Evolutionary conservation across 805 yeast genomes (phyloP).

Genomic region (Pichia gijzeniarum): DNA sequence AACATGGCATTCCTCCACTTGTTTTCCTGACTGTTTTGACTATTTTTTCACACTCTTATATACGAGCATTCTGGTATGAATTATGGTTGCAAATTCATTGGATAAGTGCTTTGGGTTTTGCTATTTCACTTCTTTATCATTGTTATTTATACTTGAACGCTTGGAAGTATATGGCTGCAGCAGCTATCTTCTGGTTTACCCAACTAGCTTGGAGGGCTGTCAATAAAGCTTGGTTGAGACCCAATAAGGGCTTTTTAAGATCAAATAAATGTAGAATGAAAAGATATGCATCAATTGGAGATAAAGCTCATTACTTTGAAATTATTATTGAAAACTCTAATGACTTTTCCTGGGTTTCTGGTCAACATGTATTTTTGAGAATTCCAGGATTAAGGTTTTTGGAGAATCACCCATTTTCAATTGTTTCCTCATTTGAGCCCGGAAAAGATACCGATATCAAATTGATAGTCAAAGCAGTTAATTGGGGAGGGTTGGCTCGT

Average conservation of each 20-base stretch:
- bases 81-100: slow-evolving; percentile 47
- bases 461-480: slow-evolving; percentile 39
- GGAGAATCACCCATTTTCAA: slow-evolving; percentile 54
- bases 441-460: slow-evolving; percentile 29
- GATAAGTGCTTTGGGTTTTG: slow-evolving; percentile 44
- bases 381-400: slow-evolving; percentile 38
- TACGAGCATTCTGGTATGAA: slow-evolving; percentile 41
- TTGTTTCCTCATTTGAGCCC: slow-evolving; percentile 30
- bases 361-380: slow-evolving; percentile 49
- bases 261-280: slow-evolving; percentile 15
- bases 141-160: slow-evolving; percentile 30
- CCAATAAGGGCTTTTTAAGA: slow-evolving; percentile 34
- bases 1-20: slow-evolving; percentile 45
- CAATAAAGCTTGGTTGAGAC: slow-evolving; percentile 41
- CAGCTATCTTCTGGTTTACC: slow-evolving; percentile 44
- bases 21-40: slow-evolving; percentile 39
- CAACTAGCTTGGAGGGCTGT: slow-evolving; percentile 43
- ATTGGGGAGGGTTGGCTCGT: slow-evolving; percentile 38
- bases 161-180: slow-evolving; percentile 42
- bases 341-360: slow-evolving; percentile 44
- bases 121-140: slow-evolving; percentile 43
- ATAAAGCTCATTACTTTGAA: slow-evolving; percentile 31
- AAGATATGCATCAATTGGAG: slow-evolving; percentile 30
- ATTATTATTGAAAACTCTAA: slow-evolving; percentile 29
- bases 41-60: slow-evolving; percentile 33